Base-by-base conservation (phyloP, 1,284 basidiomycete genomes). In the Moesziomyces aphidis region DNA sequence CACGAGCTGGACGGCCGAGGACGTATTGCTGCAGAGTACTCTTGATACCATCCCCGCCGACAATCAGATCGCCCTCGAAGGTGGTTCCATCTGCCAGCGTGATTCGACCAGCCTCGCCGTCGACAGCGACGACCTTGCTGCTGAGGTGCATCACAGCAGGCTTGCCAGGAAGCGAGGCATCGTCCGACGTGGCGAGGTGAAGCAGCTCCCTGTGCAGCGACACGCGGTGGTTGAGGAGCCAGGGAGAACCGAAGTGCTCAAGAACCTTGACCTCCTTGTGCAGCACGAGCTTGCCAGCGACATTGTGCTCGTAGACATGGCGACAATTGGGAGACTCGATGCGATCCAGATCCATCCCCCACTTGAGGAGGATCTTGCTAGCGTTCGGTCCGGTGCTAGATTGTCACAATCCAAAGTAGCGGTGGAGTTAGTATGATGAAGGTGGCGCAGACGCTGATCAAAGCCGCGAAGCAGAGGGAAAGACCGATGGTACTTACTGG, bases 11-110 rank as follows among this genome's bases (percentile, higher is more conserved):
- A 17, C 69, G 57, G 17, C 76, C 72, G 26, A 84, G 67, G 28
- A 87, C 75, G 19, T 83, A 58, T 51, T 81, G 71, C 23, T 87
- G 84, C 26, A 81, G 83, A 21, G 85, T 54, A 7, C 86, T 88
- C 44, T 72, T 73, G 52, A 83, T 82, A 3, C 84, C 84, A 47
- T 85, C 84, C 13, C 82, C 82, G 5, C 73, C 83, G 34, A 85
- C 61, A 26, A 84, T 55, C 13, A 80, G 50, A 52, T 85, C 84
- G 7, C 63, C 80, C 3, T 60, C 19, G 24, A 77, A 51, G 4
- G 47, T 55, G 31, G 61, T 62, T 8, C 84, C 84, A 50, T 76
- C 52, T 7, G 61, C 64, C 36, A 77, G 62, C 17, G 65, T 66
- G 22, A 85, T 73, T 1, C 47, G 62, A 0, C 71, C 82, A 0